These are phyloP conservation scores for Torulaspora gathmanii DNA, from an alignment of 805 yeast species.

Conservation along the genomic window DNA sequence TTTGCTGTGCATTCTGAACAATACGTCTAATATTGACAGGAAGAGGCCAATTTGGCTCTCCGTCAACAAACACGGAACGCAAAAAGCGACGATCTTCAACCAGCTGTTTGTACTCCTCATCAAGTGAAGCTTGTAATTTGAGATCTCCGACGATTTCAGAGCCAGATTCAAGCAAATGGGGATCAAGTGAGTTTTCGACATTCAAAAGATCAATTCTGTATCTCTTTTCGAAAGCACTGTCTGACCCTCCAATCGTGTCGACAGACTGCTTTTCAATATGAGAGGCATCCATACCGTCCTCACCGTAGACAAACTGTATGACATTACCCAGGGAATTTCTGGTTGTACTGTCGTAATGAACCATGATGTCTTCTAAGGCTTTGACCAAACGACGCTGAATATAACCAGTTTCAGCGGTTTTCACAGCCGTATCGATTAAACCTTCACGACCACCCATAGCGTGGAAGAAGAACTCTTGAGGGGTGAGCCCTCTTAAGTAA, in stretches of 20 bases:
- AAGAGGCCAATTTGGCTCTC: conserved; percentile 95
- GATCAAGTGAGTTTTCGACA: conserved; percentile 55
- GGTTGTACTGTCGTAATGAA: conserved; percentile 96
- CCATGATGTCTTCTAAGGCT: conserved; percentile 96
- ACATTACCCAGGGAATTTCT: conserved; percentile 96
- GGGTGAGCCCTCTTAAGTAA: conserved; percentile 93
- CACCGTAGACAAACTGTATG: conserved; percentile 95
- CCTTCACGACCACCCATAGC: conserved; percentile 99
- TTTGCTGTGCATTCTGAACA: conserved; percentile 94
- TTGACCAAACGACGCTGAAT: conserved; percentile 97
- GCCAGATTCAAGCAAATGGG: conserved; percentile 79
- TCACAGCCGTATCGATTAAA: conserved; percentile 97
- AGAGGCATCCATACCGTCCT: conserved; percentile 98
- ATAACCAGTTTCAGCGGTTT: conserved; percentile 98
- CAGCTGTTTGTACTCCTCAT: conserved; percentile 78
- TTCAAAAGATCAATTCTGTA: conserved; percentile 85
- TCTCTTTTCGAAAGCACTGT: conserved; percentile 71
- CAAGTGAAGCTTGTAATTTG: conserved; percentile 72
- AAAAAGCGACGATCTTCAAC: conserved; percentile 70
- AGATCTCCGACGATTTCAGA: conserved; percentile 87
- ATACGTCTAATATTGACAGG: conserved; percentile 97
- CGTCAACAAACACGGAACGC: conserved; percentile 82
- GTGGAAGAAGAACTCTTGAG: conserved; percentile 98
- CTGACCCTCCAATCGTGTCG: conserved; percentile 93
- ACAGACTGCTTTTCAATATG: conserved; percentile 95